phyloP scores from a whole-genome alignment of 2,329 filamentous ascomycete genomes.

The Shiraia bambusicola region DNA sequence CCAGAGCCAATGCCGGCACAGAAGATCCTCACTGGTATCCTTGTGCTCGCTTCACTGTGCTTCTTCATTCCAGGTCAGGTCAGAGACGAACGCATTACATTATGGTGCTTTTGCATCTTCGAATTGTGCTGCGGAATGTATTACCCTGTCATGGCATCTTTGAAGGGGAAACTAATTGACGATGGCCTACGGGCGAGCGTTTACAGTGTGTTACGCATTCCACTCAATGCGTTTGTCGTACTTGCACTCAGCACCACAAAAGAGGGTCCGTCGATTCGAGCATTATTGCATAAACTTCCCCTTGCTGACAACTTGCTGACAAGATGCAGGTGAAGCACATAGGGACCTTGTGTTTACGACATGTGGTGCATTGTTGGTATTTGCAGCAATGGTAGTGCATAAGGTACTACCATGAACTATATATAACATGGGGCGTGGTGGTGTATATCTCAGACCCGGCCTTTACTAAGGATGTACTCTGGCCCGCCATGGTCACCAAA shows the following conservation, averaged over 20 bases:
- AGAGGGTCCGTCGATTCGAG: conserved; percentile 23
- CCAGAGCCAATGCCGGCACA: conserved; percentile 24
- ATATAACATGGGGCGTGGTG: background rate
- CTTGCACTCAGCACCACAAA: conserved; percentile 35
- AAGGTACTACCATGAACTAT: conserved; percentile 22
- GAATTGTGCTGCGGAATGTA: conserved; percentile 61
- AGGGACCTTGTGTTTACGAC: conserved; percentile 35
- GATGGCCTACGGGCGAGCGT: conserved; percentile 57
- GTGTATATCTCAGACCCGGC: background rate
- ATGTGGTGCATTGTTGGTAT: conserved; percentile 31
- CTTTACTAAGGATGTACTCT: background rate
- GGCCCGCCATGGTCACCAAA: too few relatives aligned
- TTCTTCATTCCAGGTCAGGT: conserved; percentile 44
- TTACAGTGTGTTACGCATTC: conserved; percentile 60
- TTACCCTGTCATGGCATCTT: conserved; percentile 57
- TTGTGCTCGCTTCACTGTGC: conserved; percentile 30
- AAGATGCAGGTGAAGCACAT: conserved; percentile 27
- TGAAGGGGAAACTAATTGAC: conserved; percentile 58
- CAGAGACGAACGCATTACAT: conserved; percentile 50
- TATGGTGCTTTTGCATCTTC: conserved; percentile 61
- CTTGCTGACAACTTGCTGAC: conserved; percentile 8
- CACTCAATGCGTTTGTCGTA: conserved; percentile 52
- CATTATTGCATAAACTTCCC: background rate
- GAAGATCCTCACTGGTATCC: conserved; percentile 31
- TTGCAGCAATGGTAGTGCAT: conserved; percentile 31